These are phyloP conservation scores for Neolentinus lepideus DNA, from an alignment of 1,284 basidiomycete species.

Conservation along the genomic window DNA sequence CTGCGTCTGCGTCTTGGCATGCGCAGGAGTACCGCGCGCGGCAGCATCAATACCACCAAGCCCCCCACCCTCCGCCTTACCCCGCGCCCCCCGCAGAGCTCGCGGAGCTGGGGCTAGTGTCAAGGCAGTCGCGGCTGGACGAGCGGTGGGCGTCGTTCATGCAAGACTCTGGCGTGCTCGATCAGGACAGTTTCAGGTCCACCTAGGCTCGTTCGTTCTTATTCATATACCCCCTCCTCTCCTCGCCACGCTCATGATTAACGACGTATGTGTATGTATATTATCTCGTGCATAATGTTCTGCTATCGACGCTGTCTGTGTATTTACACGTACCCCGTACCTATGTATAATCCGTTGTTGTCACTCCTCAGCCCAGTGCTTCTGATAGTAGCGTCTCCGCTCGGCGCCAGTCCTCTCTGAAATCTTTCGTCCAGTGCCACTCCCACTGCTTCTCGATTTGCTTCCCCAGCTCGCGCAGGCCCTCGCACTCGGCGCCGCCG, in stretches of 20 bases:
- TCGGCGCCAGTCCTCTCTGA: not conserved
- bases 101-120: not conserved
- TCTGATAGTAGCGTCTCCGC: not conserved
- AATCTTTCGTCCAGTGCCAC: not conserved
- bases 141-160: not conserved
- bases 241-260: too few relatives aligned
- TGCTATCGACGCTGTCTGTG: too few relatives aligned
- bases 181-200: not conserved
- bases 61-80: not conserved
- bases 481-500: not conserved
- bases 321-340: too few relatives aligned
- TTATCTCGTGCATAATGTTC: not conserved
- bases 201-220: not conserved
- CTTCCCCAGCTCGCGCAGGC: not conserved
- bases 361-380: not conserved
- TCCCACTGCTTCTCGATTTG: conserved; percentile 1
- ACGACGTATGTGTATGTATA: not conserved
- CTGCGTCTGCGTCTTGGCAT: not conserved
- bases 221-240: not conserved
- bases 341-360: too few relatives aligned
- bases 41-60: too few relatives aligned
- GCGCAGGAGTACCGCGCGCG: too few relatives aligned
- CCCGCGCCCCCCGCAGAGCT: not conserved
- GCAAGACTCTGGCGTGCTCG: not conserved
- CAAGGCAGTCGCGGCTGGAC: not conserved